Conservation (phyloP, 2,329 filamentous ascomycete species). For the Blastomyces percursus region DNA sequence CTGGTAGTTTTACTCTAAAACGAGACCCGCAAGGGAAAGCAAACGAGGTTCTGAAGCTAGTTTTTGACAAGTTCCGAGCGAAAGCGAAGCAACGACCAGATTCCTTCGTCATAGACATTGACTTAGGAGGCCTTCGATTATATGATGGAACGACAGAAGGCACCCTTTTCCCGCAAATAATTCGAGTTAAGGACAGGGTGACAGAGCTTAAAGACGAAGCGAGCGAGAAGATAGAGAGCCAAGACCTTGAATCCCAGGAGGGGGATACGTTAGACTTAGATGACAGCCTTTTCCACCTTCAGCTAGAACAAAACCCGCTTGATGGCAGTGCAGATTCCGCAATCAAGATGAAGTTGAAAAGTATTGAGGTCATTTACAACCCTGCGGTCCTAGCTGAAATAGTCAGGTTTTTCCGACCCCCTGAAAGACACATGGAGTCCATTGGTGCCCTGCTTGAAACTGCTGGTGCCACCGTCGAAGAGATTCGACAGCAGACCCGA, state of each 20-base stretch:
- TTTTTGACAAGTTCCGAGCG: slow-evolving; percentile 90
- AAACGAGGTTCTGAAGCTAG: slow-evolving; percentile 73
- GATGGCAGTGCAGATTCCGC: slow-evolving; percentile 87
- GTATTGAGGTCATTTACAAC: slow-evolving; percentile 96
- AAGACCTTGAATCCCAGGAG: slow-evolving; percentile 29
- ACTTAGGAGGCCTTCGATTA: slow-evolving; percentile 81
- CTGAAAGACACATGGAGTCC: slow-evolving; percentile 96
- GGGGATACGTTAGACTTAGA: slow-evolving; percentile 39
- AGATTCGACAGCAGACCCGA: slow-evolving; percentile 85
- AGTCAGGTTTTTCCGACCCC: slow-evolving; percentile 90
- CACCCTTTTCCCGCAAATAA: slow-evolving; percentile 87
- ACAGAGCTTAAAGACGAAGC: slow-evolving; percentile 39
- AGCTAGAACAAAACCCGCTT: slow-evolving; percentile 89
- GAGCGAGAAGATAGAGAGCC: slow-evolving; percentile 36
- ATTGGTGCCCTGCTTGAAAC: slow-evolving; percentile 93
- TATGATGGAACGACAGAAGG: slow-evolving; percentile 92
- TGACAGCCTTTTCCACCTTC: slow-evolving; percentile 82
- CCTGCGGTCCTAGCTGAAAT: slow-evolving; percentile 85
- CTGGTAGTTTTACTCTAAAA: slow-evolving; percentile 89
- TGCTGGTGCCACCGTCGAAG: slow-evolving; percentile 90
- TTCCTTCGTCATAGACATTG: slow-evolving; percentile 77
- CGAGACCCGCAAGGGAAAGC: slow-evolving; percentile 67
- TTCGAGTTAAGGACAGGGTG: slow-evolving; percentile 83
- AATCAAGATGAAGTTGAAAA: slow-evolving; percentile 81
- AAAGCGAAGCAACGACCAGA: slow-evolving; percentile 84